Conservation (phyloP, 805 yeast genomes). For the Ogataea angusta region DNA sequence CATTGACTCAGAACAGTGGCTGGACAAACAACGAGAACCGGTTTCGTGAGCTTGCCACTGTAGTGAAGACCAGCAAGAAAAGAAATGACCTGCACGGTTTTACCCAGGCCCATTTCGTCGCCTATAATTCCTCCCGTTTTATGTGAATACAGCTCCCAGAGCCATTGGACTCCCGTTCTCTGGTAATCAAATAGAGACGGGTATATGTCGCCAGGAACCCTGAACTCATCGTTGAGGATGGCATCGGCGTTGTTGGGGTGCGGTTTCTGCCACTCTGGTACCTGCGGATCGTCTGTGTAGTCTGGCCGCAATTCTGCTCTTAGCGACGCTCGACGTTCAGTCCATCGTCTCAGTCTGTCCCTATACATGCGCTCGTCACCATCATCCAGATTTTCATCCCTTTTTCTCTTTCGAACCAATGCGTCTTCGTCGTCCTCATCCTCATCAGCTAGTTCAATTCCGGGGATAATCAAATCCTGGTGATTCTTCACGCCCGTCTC, state of each 20-base stretch:
- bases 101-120: slow-evolving; percentile 98
- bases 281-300: slow-evolving; percentile 24
- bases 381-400: slow-evolving; percentile 57
- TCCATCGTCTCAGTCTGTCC: slow-evolving; percentile 61
- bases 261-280: slow-evolving; percentile 66
- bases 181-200: slow-evolving; percentile 88
- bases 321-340: slow-evolving; percentile 43
- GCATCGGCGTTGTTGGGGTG: slow-evolving; percentile 82
- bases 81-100: slow-evolving; percentile 88
- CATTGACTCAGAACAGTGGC: slow-evolving; percentile 96
- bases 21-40: slow-evolving; percentile 87
- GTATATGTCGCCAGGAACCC: slow-evolving; percentile 87
- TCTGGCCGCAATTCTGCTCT: slow-evolving; percentile 34
- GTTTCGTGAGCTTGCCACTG: slow-evolving; percentile 68
- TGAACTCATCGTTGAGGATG: slow-evolving; percentile 61
- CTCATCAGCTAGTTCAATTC: slow-evolving; percentile 31
- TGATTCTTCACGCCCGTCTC: slow-evolving; percentile 33
- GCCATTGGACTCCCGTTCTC: slow-evolving; percentile 96
- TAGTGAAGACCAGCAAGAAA: slow-evolving; percentile 89
- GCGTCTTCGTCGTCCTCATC: slow-evolving; percentile 25
- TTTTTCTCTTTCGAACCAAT: slow-evolving; percentile 1
- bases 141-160: slow-evolving; percentile 89
- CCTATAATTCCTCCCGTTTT: slow-evolving; percentile 93
- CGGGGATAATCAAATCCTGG: slow-evolving; percentile 48
- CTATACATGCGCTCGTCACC: slow-evolving; percentile 72